Conservation (phyloP, 176 grass and related monocot species). For the Bromus sterilis region DNA sequence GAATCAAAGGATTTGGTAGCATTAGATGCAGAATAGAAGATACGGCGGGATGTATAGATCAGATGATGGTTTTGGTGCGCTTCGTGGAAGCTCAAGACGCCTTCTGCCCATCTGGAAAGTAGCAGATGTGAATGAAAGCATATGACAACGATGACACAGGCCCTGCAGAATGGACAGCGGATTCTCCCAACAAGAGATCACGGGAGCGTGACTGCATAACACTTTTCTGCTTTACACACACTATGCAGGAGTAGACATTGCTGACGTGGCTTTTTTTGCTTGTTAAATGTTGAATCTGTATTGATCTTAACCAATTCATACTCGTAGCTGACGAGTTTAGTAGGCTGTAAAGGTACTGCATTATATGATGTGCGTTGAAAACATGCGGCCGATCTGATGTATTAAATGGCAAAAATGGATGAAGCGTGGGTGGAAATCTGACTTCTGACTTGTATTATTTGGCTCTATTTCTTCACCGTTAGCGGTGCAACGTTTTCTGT, state of each 20-base stretch:
- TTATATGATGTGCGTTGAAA: background rate
- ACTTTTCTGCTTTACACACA: conserved; percentile 1
- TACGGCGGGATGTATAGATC: conserved; percentile 70
- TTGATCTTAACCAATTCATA: background rate
- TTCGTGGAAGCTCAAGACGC: conserved; percentile 12
- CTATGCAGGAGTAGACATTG: background rate
- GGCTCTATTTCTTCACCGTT: background rate
- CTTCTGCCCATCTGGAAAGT: conserved; percentile 18
- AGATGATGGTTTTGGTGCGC: conserved; percentile 22
- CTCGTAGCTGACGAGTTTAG: background rate
- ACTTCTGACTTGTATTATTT: background rate
- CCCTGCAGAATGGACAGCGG: conserved; percentile 15
- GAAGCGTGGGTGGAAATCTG: background rate
- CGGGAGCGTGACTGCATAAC: background rate
- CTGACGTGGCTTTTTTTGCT: conserved; percentile 6
- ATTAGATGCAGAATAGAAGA: conserved; percentile 27
- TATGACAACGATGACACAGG: conserved; percentile 18
- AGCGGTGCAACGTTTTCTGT: background rate
- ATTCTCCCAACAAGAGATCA: conserved; percentile 17
- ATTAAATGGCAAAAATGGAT: background rate
- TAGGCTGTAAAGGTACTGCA: conserved; percentile 21
- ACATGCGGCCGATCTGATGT: background rate
- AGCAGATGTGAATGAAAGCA: conserved; percentile 8
- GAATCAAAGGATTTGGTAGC: conserved; percentile 30
- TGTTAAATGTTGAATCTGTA: conserved; percentile 1